A percentile compares a stretch with the other conserved stretches of the same genome.
These are phyloP conservation scores for Fusarium acutatum DNA, from an alignment of 2,329 filamentous ascomycete genomes.

Conservation along the genomic window DNA sequence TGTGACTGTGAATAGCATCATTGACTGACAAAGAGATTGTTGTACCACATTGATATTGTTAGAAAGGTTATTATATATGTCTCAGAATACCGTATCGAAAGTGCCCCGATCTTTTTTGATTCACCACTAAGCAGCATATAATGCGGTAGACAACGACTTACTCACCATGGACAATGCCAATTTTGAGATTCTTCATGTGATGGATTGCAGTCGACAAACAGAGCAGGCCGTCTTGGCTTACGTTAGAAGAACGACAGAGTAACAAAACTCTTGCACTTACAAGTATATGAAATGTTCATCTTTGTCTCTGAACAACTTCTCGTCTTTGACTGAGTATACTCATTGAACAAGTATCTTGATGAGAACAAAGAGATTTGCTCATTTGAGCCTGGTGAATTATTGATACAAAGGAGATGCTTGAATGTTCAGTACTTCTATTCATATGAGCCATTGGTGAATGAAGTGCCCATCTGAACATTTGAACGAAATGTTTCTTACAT, in stretches of 20 bases:
- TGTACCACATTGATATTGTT: background rate
- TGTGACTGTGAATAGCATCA: slow-evolving; percentile 18
- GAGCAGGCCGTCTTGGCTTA: background rate
- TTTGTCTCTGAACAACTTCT: background rate
- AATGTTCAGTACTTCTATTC: background rate
- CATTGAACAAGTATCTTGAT: background rate
- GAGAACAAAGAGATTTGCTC: background rate
- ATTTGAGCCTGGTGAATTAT: background rate
- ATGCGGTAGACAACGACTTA: background rate
- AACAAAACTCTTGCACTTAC: background rate
- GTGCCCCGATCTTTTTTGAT: background rate
- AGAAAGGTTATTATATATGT: background rate
- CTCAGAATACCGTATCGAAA: background rate
- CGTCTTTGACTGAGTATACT: background rate
- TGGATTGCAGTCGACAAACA: background rate
- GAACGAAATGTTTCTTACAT: background rate
- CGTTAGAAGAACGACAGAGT: background rate
- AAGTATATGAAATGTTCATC: background rate
- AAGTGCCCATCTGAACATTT: background rate
- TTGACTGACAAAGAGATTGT: background rate
- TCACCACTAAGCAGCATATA: background rate
- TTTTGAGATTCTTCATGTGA: background rate
- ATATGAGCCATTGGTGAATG: background rate
- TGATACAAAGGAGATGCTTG: background rate
- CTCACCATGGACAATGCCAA: background rate